Conservation (phyloP, 2,329 filamentous ascomycete genomes). For the Pseudogymnoascus sp. region DNA sequence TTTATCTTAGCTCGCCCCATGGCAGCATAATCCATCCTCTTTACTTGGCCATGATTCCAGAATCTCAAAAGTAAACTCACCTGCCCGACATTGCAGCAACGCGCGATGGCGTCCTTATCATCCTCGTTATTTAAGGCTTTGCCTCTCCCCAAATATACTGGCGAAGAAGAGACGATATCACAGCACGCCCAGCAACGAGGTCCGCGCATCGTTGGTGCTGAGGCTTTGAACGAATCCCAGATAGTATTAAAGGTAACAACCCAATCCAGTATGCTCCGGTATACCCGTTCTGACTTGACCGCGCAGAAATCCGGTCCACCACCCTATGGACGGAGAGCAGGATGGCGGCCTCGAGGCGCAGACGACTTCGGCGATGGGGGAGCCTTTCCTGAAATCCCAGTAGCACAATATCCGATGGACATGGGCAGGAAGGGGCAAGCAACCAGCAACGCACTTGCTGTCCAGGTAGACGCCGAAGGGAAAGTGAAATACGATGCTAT, state of each 20-base stretch:
- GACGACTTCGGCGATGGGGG: constrained; percentile 96
- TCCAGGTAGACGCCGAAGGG: constrained; percentile 84
- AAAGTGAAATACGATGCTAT: constrained; percentile 97
- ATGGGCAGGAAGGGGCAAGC: constrained; percentile 75
- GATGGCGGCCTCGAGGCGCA: constrained; percentile 81
- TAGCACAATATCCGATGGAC: constrained; percentile 91
- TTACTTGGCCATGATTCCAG: constrained; percentile 5
- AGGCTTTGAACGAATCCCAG: constrained; percentile 76
- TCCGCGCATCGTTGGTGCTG: constrained; percentile 72
- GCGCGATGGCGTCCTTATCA: constrained; percentile 57
- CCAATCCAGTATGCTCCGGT: background rate
- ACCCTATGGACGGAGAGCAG: constrained; percentile 75
- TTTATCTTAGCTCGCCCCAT: background rate
- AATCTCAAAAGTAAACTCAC: constrained; percentile 4
- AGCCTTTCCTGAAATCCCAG: constrained; percentile 86
- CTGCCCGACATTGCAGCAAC: background rate
- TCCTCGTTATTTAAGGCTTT: constrained; percentile 71
- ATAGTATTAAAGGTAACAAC: constrained; percentile 64
- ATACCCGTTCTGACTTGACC: constrained; percentile 18
- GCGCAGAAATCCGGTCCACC: constrained; percentile 70
- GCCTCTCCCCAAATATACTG: constrained; percentile 85
- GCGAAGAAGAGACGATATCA: constrained; percentile 77
- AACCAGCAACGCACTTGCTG: constrained; percentile 78
- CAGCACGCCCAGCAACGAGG: constrained; percentile 66
- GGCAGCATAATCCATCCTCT: constrained; percentile 8